These are phyloP conservation scores for Ustilago bromivora DNA, from an alignment of 1,284 basidiomycete genomes.

Conservation along the genomic window DNA sequence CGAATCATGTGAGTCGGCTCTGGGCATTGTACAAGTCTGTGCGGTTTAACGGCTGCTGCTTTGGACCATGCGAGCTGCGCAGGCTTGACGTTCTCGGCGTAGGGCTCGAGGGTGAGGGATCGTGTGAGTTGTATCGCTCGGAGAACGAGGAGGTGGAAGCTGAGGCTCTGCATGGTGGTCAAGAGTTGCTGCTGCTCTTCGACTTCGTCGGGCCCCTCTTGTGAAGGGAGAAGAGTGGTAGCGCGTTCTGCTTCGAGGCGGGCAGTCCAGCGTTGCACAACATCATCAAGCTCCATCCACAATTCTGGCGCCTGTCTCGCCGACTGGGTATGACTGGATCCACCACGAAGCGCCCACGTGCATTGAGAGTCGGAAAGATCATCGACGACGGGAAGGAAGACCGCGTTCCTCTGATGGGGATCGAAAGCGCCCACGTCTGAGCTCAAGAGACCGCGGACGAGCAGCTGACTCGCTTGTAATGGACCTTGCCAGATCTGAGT, in stretches of 20 bases:
- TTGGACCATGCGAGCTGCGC: slow-evolving; percentile 15
- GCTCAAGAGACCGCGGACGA: slow-evolving; percentile 8
- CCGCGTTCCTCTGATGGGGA: slow-evolving; percentile 22
- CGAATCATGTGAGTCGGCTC: slow-evolving; percentile 5
- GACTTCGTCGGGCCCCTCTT: slow-evolving; percentile 25
- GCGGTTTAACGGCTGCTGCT: not conserved
- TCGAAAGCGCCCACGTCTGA: slow-evolving; percentile 28
- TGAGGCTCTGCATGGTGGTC: slow-evolving; percentile 6
- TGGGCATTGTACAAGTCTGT: not conserved
- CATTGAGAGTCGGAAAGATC: slow-evolving; percentile 28
- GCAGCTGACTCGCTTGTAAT: slow-evolving; percentile 7
- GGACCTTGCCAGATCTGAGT: slow-evolving; percentile 29
- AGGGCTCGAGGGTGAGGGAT: slow-evolving; percentile 24
- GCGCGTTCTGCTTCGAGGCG: slow-evolving; percentile 10
- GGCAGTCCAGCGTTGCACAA: slow-evolving; percentile 12
- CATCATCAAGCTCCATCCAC: slow-evolving; percentile 30
- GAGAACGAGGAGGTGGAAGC: slow-evolving; percentile 10
- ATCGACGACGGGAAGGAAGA: slow-evolving; percentile 22
- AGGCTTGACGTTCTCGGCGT: slow-evolving; percentile 23
- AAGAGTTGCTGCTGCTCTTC: slow-evolving; percentile 20
- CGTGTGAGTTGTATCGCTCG: slow-evolving; percentile 23
- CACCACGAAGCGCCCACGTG: not conserved
- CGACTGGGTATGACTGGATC: not conserved
- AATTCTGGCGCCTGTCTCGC: slow-evolving; percentile 23
- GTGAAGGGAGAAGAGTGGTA: not conserved